Evolutionary conservation across 495 filamentous ascomycete genomes (phyloP).

Genomic region (Staphylotrichum longicolle): DNA sequence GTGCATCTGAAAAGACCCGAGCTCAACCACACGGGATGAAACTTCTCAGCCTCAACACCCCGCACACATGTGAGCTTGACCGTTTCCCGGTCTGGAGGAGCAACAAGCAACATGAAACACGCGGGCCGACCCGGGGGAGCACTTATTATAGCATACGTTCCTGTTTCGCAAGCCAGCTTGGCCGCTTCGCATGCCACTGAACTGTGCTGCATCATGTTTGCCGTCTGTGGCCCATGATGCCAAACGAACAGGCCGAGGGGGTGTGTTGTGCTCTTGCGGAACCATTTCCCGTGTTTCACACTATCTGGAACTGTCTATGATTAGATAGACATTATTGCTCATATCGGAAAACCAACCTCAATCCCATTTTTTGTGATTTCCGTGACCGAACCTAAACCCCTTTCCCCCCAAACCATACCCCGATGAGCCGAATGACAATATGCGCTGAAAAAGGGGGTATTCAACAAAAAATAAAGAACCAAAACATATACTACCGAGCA

Average conservation of each 20-base stretch:
- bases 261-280: neutral
- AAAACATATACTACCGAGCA: constrained; percentile 12
- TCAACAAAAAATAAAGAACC: constrained; percentile 10
- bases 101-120: constrained; percentile 4
- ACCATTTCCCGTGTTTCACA: neutral
- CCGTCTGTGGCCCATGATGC: too few species aligned
- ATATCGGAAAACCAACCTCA: constrained; percentile 7
- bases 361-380: neutral
- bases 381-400: constrained; percentile 7
- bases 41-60: neutral
- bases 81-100: neutral
- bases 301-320: constrained; percentile 11
- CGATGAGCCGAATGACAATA: constrained; percentile 7
- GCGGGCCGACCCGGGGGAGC: neutral
- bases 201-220: neutral
- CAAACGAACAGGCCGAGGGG: neutral
- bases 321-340: constrained; percentile 3
- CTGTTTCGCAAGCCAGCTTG: too few species aligned
- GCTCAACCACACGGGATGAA: neutral
- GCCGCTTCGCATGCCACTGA: neutral
- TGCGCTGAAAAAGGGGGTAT: constrained; percentile 22
- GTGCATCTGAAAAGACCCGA: too few species aligned
- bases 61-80: neutral
- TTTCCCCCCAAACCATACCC: neutral
- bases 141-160: constrained; percentile 4